Evolutionary conservation across 1,284 basidiomycete genomes (phyloP).

Genomic region (Cutaneotrichosporon arboriforme): DNA sequence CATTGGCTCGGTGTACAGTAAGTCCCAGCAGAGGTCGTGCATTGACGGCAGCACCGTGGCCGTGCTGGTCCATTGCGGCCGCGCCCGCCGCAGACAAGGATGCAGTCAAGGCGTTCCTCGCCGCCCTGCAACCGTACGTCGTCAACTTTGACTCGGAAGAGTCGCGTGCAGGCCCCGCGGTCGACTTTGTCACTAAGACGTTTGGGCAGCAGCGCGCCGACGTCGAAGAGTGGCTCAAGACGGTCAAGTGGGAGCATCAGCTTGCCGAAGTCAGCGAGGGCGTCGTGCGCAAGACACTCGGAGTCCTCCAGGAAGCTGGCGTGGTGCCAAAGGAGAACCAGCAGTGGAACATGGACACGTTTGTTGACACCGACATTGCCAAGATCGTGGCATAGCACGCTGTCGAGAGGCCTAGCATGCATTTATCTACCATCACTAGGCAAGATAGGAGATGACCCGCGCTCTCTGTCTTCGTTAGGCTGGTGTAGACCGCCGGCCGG

Average conservation of each 20-base stretch:
- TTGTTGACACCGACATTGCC: conserved; percentile 59
- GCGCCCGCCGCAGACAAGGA: conserved; percentile 57
- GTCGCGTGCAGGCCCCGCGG: conserved; percentile 57
- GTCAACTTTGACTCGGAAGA: conserved; percentile 62
- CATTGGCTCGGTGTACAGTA: conserved; percentile 48
- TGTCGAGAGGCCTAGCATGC: neutral
- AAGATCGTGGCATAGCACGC: conserved; percentile 46
- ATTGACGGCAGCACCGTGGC: conserved; percentile 78
- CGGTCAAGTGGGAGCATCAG: conserved; percentile 66
- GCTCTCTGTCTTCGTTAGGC: too few species aligned
- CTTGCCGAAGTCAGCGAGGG: conserved; percentile 57
- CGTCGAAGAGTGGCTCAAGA: conserved; percentile 69
- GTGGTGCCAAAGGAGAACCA: conserved; percentile 57
- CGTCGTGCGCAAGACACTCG: conserved; percentile 8
- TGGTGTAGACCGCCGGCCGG: too few species aligned
- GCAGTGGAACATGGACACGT: conserved; percentile 58
- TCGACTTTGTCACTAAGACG: conserved; percentile 67
- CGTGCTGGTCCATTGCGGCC: conserved; percentile 88
- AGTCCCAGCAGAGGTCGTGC: conserved; percentile 4
- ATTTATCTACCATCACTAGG: neutral
- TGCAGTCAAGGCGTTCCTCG: conserved; percentile 59
- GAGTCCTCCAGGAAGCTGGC: conserved; percentile 64
- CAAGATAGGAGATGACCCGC: too few species aligned
- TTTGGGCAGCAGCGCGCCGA: conserved; percentile 69
- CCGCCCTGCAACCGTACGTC: conserved; percentile 61